Base-by-base conservation (phyloP, 768 basidiomycete genomes). In the Cystofilobasidium bisporidii region DNA sequence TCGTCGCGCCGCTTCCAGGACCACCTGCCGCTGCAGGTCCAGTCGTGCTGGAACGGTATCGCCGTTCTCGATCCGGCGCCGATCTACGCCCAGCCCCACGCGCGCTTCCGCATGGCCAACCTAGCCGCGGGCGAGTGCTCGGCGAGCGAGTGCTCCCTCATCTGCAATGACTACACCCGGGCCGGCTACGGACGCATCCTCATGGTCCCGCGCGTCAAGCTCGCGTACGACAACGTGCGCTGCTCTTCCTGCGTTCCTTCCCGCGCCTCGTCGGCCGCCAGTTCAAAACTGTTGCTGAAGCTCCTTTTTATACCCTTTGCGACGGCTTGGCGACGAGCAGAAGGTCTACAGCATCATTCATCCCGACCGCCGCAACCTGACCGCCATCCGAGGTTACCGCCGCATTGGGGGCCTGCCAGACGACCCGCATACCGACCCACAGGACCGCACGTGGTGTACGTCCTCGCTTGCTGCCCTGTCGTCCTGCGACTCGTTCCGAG, bases 1-100 rank as follows among this genome's bases (percentile, higher is more conserved):
- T 88, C 88, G 1, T 83, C 85, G 17, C 80, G 84, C 53, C 84
- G 91, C 36, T 99, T 93, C 84, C 89, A 90, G 76, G 80, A 83
- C 48, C 94, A 99, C 76, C 82, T 99, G 0, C 94, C 96, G 0
- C 80, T 98, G 26, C 96, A 99, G 75, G 91, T 98, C 30, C 94
- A 98, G 79, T 87, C 88, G 5, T 99, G 94, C 78, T 98, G 96
- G 96, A 99, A 98, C 76, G 96, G 96, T 22, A 87, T 98, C 72
- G 93, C 94, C 40, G 80, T 99, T 11, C 82, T 98, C 63, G 96
- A 98, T 75, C 92, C 96, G 0, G 92, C 87, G 14, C 96, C 96
- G 9, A 88, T 99, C 79, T 99, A 99, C 78, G 80, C 82, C 1
- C 88, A 89, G 0, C 89, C 91, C 12, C 90, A 90, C 71, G 87